Evolutionary conservation across 805 yeast genomes (phyloP), one percentile per base, ranked within the genome.

Genomic region (Cyberlindnera maritima): DNA sequence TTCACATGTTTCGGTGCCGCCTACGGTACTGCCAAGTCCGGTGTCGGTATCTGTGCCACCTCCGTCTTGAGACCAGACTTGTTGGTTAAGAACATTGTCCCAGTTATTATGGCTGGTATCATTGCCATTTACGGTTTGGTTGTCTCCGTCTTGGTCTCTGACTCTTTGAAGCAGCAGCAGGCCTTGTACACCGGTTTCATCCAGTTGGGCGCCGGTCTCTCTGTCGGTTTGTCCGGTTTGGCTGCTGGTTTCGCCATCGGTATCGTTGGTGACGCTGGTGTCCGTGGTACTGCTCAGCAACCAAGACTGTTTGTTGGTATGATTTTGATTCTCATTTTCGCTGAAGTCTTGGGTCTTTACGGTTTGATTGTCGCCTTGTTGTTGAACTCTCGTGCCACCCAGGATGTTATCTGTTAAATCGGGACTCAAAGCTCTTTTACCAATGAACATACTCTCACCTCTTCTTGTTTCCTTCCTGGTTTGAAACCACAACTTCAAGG

Each of bases 181-280:
- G 95, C 98, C 48, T 76, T 92, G 57, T 92, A 88, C 77, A 89
- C 97, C 52, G 98, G 98, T 58, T 92, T 92, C 79, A 90, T 92
- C 71, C 99, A 92, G 76, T 78, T 92, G 64, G 98, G 97, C 73
- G 96, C 97, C 49, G 99, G 99, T 70, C 79, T 92, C 62, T 87
- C 97, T 43, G 99, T 92, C 58, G 99, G 99, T 65, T 79, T 92
- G 60, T 85, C 96, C 53, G 97, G 98, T 69, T 79, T 92, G 66
- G 97, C 98, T 66, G 97, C 97, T 56, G 99, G 99, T 60, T 92
- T 89, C 66, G 97, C 99, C 69, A 92, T 92, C 74, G 99, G 99
- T 75, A 92, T 92, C 59, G 99, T 92, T 59, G 99, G 99, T 70
- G 99, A 92, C 69, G 97, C 96, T 49, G 99, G 99, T 80, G 98